Evolutionary conservation across 441 rosid species (phyloP).

Genomic region (Pelargonium fulgidum): DNA sequence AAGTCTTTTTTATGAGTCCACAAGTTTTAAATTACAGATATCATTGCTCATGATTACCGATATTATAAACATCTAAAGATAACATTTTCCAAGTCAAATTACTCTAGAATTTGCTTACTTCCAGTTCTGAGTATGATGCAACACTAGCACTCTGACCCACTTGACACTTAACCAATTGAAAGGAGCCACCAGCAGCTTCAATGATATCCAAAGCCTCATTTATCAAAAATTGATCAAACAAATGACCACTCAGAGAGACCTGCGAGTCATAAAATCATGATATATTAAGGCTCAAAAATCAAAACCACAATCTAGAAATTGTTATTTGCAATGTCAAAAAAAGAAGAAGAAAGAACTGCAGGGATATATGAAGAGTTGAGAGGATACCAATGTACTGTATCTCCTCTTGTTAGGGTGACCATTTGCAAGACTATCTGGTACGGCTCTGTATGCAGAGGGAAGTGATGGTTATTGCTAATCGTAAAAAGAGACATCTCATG

Average conservation of each 20-base stretch:
- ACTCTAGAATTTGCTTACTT: conserved; percentile 41
- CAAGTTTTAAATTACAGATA: not conserved
- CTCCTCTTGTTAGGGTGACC: conserved; percentile 41
- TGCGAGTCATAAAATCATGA: conserved; percentile 26
- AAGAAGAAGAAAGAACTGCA: not conserved
- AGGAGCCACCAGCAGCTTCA: conserved; percentile 84
- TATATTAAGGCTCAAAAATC: too few relatives aligned
- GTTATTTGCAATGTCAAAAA: conserved; percentile 4
- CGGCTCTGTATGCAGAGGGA: conserved; percentile 40
- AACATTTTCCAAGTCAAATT: conserved; percentile 6
- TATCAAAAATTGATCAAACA: conserved; percentile 82
- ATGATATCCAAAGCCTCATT: conserved; percentile 93
- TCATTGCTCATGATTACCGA: not conserved
- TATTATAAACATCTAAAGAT: not conserved
- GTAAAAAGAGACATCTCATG: too few relatives aligned
- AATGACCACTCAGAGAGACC: conserved; percentile 92
- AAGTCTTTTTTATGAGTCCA: too few relatives aligned
- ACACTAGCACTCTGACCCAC: conserved; percentile 73
- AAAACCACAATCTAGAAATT: conserved; percentile 10
- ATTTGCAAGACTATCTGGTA: conserved; percentile 28
- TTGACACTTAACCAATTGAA: conserved; percentile 79
- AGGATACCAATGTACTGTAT: conserved; percentile 59
- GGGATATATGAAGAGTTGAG: conserved; percentile 4
- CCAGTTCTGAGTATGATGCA: conserved; percentile 78
- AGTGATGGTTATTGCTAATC: conserved; percentile 4